Evolutionary conservation across 352 stramenopile genomes (phyloP).

Genomic region (Thalassiosira ordinaria): DNA sequence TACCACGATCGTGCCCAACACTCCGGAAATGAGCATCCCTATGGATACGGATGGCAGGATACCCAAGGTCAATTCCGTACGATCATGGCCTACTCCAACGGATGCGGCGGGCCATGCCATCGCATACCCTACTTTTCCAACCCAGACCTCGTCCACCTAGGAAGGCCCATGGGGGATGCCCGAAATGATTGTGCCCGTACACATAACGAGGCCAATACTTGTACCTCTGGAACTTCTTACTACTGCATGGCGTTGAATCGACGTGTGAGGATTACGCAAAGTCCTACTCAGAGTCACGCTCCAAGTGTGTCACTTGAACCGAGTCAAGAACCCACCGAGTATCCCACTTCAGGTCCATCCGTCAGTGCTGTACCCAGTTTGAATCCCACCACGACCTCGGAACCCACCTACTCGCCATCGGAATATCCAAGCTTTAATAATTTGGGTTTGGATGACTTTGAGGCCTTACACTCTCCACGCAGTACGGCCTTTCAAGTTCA

Average conservation of each 20-base stretch:
- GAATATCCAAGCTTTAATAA: constrained; percentile 28
- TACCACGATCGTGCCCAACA: constrained; percentile 34
- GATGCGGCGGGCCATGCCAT: too few relatives aligned
- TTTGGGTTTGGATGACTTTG: constrained; percentile 10
- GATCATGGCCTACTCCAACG: constrained; percentile 64
- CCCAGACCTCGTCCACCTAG: constrained; percentile 2
- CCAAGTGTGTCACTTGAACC: constrained; percentile 3
- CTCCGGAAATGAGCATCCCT: constrained; percentile 3
- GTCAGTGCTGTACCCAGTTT: background rate
- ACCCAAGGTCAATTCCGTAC: constrained; percentile 37
- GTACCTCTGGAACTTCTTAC: too few relatives aligned
- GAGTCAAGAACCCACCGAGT: background rate
- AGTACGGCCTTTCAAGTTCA: constrained; percentile 26
- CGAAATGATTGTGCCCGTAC: constrained; percentile 24
- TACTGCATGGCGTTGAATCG: constrained; percentile 29
- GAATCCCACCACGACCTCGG: background rate
- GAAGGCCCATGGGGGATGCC: constrained; percentile 35
- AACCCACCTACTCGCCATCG: background rate
- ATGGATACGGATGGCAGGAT: constrained; percentile 49
- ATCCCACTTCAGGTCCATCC: background rate
- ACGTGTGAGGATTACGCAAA: constrained; percentile 16
- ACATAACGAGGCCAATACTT: constrained; percentile 30
- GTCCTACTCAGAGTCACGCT: constrained; percentile 8
- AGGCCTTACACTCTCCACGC: constrained; percentile 11
- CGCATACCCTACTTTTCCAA: constrained; percentile 26